These are phyloP conservation scores for Calonectria hongkongensis DNA, from an alignment of 2,329 filamentous ascomycete species.

Conservation along the genomic window DNA sequence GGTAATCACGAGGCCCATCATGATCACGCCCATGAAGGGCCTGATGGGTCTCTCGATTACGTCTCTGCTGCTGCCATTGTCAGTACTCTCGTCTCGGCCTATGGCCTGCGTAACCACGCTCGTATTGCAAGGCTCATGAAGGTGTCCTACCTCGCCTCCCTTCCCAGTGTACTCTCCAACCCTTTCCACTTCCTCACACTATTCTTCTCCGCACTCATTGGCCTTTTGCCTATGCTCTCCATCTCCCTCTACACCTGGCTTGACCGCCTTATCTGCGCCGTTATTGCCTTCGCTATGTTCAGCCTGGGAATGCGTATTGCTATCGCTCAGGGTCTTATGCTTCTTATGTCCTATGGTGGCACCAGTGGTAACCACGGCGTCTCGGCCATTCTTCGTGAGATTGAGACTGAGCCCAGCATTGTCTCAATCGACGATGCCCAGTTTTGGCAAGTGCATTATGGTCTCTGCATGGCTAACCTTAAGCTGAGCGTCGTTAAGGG, in stretches of 20 bases:
- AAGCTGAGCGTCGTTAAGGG: slow-evolving; percentile 83
- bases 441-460: slow-evolving; percentile 99
- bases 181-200: slow-evolving; percentile 96
- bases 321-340: slow-evolving; percentile 91
- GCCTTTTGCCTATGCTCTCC: slow-evolving; percentile 88
- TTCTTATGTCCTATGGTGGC: slow-evolving; percentile 89
- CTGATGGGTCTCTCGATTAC: slow-evolving; percentile 85
- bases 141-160: slow-evolving; percentile 85
- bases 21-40: slow-evolving; percentile 77
- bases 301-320: slow-evolving; percentile 88
- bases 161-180: slow-evolving; percentile 93
- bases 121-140: slow-evolving; percentile 95
- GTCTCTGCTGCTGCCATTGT: slow-evolving; percentile 88
- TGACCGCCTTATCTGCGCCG: slow-evolving; percentile 86
- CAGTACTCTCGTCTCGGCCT: slow-evolving; percentile 89
- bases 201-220: slow-evolving; percentile 86
- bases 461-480: slow-evolving; percentile 95
- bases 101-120: slow-evolving; percentile 91
- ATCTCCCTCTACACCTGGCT: slow-evolving; percentile 88
- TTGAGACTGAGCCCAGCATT: slow-evolving; percentile 86
- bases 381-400: slow-evolving; percentile 86
- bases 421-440: slow-evolving; percentile 89
- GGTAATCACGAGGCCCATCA: slow-evolving; percentile 82
- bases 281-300: slow-evolving; percentile 93
- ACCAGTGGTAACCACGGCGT: slow-evolving; percentile 69